A percentile compares a stretch with the other conserved stretches of the same genome.
phyloP scores from a whole-genome alignment of 2,329 filamentous ascomycete genomes.

The Fusarium armeniacum region DNA sequence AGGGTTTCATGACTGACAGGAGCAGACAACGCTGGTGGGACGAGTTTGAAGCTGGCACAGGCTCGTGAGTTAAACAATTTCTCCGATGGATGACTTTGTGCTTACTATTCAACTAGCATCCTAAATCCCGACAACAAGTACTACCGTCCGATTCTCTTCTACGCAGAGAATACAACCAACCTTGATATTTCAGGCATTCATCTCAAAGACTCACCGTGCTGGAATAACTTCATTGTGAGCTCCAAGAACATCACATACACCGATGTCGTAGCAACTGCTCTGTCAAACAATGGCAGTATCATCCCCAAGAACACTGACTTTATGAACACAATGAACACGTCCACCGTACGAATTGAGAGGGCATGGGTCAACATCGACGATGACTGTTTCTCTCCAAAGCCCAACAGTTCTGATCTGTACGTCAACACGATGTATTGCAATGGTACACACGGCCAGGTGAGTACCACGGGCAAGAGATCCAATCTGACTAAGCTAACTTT shows the following conservation, averaged over 20 bases:
- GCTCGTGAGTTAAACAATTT: not conserved
- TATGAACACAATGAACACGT: not conserved
- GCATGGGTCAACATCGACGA: not conserved
- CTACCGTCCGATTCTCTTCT: not conserved
- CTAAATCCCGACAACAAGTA: not conserved
- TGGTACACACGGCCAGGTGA: not conserved
- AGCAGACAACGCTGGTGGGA: not conserved
- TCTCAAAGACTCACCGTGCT: not conserved
- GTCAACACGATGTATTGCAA: not conserved
- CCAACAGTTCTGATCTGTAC: not conserved
- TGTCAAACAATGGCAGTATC: not conserved
- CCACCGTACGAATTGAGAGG: not conserved
- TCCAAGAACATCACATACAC: not conserved
- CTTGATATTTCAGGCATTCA: not conserved
- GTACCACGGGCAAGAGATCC: not conserved
- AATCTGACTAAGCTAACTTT: not conserved
- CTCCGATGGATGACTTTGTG: not conserved
- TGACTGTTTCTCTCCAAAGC: not conserved
- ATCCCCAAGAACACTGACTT: not conserved
- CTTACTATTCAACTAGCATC: not conserved
- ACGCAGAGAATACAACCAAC: not conserved
- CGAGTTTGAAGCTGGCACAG: not conserved
- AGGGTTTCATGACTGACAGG: accelerated
- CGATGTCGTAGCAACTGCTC: not conserved
- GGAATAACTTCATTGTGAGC: not conserved